phyloP scores from a whole-genome alignment of 2,329 filamentous ascomycete species.

The Ophioceras dolichostomum region DNA sequence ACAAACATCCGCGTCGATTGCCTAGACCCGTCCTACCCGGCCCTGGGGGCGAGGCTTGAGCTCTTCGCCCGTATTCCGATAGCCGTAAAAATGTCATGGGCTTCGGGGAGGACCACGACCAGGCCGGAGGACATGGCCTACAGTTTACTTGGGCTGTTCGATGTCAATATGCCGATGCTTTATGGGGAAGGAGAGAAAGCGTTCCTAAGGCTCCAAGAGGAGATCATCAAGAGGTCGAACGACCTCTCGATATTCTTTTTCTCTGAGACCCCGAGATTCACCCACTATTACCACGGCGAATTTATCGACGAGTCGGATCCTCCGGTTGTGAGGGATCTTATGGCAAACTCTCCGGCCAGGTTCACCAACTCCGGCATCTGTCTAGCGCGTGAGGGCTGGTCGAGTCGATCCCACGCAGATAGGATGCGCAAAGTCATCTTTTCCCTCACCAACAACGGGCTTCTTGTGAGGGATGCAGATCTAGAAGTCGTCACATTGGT shows the following conservation, averaged over 20 bases:
- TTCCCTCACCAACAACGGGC: neutral
- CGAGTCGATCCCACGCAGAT: neutral
- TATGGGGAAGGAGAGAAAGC: conserved; percentile 18
- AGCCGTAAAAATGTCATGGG: conserved; percentile 17
- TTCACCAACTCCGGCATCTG: neutral
- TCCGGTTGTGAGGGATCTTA: neutral
- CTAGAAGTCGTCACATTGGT: neutral
- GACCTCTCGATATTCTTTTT: conserved; percentile 7
- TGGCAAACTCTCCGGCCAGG: neutral
- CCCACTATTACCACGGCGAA: neutral
- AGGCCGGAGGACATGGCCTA: conserved; percentile 17
- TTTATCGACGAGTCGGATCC: neutral
- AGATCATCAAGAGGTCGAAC: conserved; percentile 13
- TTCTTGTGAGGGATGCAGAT: neutral
- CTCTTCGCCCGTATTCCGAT: neutral
- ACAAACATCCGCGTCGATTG: conserved; percentile 10
- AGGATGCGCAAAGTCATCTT: neutral
- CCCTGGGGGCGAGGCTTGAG: neutral
- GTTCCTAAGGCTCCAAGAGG: conserved; percentile 15
- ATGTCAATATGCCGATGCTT: conserved; percentile 17
- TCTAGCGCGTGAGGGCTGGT: neutral
- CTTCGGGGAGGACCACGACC: conserved; percentile 12
- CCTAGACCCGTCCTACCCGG: no score
- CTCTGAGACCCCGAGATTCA: neutral
- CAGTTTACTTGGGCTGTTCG: conserved; percentile 18